Base-by-base conservation (phyloP, 768 basidiomycete genomes). In the Roridomyces roridus region DNA sequence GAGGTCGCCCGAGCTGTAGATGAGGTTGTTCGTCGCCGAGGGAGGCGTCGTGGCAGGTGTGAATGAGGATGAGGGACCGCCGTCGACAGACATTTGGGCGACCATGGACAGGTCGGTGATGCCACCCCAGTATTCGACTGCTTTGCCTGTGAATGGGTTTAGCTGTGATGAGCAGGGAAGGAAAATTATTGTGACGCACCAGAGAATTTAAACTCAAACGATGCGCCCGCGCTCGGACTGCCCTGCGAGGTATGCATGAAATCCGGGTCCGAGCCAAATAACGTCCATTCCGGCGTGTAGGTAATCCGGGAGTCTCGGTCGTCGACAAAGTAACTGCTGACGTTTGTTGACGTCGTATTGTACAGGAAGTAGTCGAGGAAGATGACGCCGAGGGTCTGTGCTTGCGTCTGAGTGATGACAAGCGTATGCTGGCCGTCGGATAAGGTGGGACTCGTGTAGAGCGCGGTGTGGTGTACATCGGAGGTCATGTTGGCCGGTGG, bases 291-390 rank as follows among this genome's bases (percentile, higher is more conserved):
- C 4, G 46, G 46, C 6, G 46, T 47, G 34, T 37, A 47, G 6
- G 20, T 12, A 10, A 47, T 37, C 5, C 46, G 46, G 3, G 46
- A 35, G 31, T 47, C 46, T 15, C 46, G 31, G 18, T 47, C 46
- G 21, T 47, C 46, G 46, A 29, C 9, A 11, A 20, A 23, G 34
- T 24, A 11, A n/a, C n/a, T n/a, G n/a, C n/a, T n/a, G n/a, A n/a
- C n/a, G n/a, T n/a, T n/a, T n/a, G 40, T 26, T 11, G 44, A 20
- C 7, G 35, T 46, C 29, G 51, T 47, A 15, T 25, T 36, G 21
- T 29, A 55, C 45, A 49, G 8, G 1, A 49, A 7, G 31, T 56
- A 48, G 46, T 56, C 47, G 21, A 56, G 46, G 14, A 12, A 49
- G 7, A 49, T 41, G 2, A 35, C 29, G 4, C 29, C 46, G 5